Conservation (phyloP, 1,284 basidiomycete genomes). For the Ganoderma boninense region DNA sequence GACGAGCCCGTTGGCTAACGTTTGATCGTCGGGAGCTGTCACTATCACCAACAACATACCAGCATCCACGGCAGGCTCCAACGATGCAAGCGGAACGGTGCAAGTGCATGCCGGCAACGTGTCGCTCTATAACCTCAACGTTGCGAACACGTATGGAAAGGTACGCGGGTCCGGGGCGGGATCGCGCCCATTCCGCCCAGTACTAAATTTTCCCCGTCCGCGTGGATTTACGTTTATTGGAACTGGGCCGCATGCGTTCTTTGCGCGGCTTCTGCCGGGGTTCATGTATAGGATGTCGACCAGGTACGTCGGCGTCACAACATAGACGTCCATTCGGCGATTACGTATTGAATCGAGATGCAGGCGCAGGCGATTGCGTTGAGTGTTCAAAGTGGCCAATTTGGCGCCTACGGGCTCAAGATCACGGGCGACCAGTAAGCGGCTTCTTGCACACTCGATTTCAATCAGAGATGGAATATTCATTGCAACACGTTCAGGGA, state of each 20-base stretch:
- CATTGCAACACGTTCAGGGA: conserved; percentile 34
- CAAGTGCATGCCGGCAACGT: conserved; percentile 61
- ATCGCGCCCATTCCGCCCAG: conserved; percentile 28
- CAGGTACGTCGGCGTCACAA: conserved; percentile 26
- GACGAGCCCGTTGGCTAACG: conserved; percentile 22
- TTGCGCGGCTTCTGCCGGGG: conserved; percentile 1
- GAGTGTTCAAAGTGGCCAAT: conserved; percentile 58
- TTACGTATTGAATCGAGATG: conserved; percentile 21
- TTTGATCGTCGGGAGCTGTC: conserved; percentile 37
- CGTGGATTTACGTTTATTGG: conserved; percentile 17
- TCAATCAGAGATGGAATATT: background rate
- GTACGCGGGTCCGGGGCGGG: conserved; percentile 30
- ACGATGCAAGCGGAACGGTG: conserved; percentile 63
- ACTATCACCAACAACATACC: conserved; percentile 52
- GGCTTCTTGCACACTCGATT: conserved; percentile 38
- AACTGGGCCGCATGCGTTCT: conserved; percentile 6
- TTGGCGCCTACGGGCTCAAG: conserved; percentile 60
- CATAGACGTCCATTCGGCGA: conserved; percentile 8
- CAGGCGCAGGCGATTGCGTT: conserved; percentile 59
- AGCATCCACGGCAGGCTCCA: conserved; percentile 54
- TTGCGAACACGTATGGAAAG: conserved; percentile 60
- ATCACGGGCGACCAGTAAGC: conserved; percentile 58
- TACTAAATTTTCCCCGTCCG: conserved; percentile 5
- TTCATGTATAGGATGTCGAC: conserved; percentile 25
- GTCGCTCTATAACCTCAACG: conserved; percentile 63